Evolutionary conservation across 805 yeast species (phyloP).

Genomic region (Candida morakotiae): DNA sequence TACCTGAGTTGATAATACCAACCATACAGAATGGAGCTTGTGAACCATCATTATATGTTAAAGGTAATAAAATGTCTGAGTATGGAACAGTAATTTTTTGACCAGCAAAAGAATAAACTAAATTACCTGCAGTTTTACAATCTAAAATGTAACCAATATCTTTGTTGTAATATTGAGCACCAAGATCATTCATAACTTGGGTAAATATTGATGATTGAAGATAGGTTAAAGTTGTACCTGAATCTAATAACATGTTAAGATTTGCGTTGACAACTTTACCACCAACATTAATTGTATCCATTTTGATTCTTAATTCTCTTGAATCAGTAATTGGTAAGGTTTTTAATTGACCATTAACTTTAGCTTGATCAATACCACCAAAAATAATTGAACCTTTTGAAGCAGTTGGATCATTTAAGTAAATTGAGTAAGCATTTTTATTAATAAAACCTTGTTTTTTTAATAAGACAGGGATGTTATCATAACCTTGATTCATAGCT

Average conservation of each 20-base stretch:
- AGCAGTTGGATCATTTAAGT: conserved; percentile 18
- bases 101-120: conserved; percentile 36
- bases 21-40: conserved; percentile 19
- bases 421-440: conserved; percentile 28
- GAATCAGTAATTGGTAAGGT: conserved; percentile 13
- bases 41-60: conserved; percentile 35
- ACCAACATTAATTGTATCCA: conserved; percentile 2
- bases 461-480: conserved; percentile 27
- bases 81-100: conserved; percentile 12
- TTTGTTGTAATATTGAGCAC: conserved; percentile 11
- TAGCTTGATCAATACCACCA: conserved; percentile 25
- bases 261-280: conserved; percentile 8
- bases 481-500: conserved; percentile 13
- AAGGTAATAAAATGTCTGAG: conserved; percentile 11
- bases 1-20: conserved; percentile 10
- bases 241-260: conserved; percentile 20
- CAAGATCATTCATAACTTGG: conserved; percentile 16
- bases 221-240: conserved; percentile 29
- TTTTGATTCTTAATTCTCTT: conserved; percentile 2
- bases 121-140: conserved; percentile 24
- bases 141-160: conserved; percentile 24
- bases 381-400: conserved; percentile 21
- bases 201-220: conserved; percentile 30
- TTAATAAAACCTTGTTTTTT: conserved; percentile 25
- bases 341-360: conserved; percentile 17